Base-by-base conservation (phyloP, 805 yeast genomes). In the Lipomyces sp. region DNA sequence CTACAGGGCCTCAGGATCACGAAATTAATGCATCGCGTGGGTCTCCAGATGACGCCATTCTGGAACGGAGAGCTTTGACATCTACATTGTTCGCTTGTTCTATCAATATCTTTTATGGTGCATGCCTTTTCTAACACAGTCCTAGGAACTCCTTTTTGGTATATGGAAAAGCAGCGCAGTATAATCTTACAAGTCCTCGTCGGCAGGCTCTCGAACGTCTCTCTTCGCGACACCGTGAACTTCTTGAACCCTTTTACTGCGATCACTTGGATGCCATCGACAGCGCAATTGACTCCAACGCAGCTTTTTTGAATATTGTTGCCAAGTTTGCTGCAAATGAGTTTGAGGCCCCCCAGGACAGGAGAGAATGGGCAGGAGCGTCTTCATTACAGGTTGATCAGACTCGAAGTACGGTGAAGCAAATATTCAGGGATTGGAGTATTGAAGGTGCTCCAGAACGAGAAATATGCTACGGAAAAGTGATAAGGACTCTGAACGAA, bases 401-500 rank as follows among this genome's bases (percentile, higher is more conserved):
- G 19, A 39, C 58, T 2, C 32, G 40, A 32, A 38, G 53, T 31
- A 47, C 57, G 8, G 18, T 91, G 31, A 82, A 88, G 45, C 96
- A 89, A 67, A 76, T 77, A 49, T 77, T 81, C 11, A 71, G 96
- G 42, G 97, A 91, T 64, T 90, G 95, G 93, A 70, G 82, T 3
- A 58, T 58, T 0, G 66, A 66, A 14, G 81, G 78, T 14, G 70
- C 67, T 3, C 55, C 53, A 1, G 90, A 82, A 61, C 65, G 83
- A 0, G 53, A 63, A 3, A 84, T 84, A 0, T 65, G 86, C 40
- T 59, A 79, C 26, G 63, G 70, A 0, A 86, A 80, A 55, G 72
- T 87, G n/a, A 59, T 63, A 1, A 34, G 55, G 0, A 79, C 79
- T 39, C 64, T 84, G 21, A 62, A 68, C 2, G 43, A 57, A 2